Evolutionary conservation across 345 rosid species (phyloP).

Genomic region (Cochlearia excelsa): DNA sequence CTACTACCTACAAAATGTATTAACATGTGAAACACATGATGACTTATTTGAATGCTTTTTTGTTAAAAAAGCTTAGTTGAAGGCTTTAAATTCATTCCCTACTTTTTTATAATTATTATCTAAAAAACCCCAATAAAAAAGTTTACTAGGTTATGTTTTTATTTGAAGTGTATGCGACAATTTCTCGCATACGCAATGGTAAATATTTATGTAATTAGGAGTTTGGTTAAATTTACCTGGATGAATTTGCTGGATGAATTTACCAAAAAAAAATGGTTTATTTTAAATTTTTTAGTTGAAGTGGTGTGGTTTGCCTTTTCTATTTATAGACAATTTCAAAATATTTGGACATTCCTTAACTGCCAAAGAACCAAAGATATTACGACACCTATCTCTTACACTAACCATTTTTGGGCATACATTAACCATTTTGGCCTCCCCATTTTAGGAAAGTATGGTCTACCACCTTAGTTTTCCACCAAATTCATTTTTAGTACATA

Average conservation of each 20-base stretch:
- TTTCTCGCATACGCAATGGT: no score
- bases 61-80: background rate
- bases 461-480: constrained; percentile 25
- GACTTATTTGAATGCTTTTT: background rate
- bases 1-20: constrained; percentile 6
- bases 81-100: background rate
- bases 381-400: constrained; percentile 32
- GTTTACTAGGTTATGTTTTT: no score
- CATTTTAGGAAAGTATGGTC: constrained; percentile 29
- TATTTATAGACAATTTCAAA: constrained; percentile 26
- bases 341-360: constrained; percentile 29
- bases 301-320: constrained; percentile 11
- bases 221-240: no score
- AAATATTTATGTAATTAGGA: no score
- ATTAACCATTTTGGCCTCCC: constrained; percentile 31
- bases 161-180: no score
- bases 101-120: no score
- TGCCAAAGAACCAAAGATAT: constrained; percentile 34
- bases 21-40: constrained; percentile 31
- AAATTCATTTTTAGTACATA: background rate
- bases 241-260: no score
- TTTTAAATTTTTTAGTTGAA: no score
- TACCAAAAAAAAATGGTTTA: no score
- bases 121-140: no score
- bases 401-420: constrained; percentile 22